Conservation (phyloP, 75 land plant genomes). For the Chamaecyparis obtusa region DNA sequence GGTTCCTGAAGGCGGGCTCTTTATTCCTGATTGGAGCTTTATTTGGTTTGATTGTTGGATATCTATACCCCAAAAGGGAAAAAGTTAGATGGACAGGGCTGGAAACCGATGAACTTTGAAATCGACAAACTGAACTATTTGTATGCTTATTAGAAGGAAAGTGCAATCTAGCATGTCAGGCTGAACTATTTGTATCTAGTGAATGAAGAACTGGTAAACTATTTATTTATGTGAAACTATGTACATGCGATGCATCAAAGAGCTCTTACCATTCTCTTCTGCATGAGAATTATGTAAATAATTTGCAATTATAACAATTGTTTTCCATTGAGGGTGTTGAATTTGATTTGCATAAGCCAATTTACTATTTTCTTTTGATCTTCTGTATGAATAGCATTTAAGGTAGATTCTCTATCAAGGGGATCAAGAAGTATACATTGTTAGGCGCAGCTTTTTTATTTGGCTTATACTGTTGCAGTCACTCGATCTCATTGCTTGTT, state of each 20-base stretch:
- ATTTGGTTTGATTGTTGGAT: constrained; percentile 43
- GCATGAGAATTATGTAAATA: neutral
- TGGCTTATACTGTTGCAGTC: neutral
- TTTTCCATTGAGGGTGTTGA: neutral
- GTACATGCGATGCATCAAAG: neutral
- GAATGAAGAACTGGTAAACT: neutral
- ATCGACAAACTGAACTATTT: neutral
- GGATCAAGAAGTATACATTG: neutral
- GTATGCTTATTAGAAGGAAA: neutral
- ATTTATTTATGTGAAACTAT: neutral
- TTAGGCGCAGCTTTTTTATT: neutral
- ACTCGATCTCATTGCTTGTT: neutral
- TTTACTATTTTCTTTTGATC: neutral
- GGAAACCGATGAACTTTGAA: neutral
- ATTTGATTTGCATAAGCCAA: neutral
- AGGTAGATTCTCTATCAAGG: neutral
- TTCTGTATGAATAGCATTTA: neutral
- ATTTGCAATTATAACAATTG: neutral
- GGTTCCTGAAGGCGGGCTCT: constrained; percentile 30
- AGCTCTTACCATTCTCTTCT: neutral
- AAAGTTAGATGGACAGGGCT: constrained; percentile 11
- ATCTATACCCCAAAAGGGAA: constrained; percentile 29
- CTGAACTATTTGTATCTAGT: neutral
- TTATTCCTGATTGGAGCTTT: constrained; percentile 46
- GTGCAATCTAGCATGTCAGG: neutral